These are phyloP conservation scores for Fusarium miscanthi DNA, from an alignment of 2,329 filamentous ascomycete species.

Conservation along the genomic window DNA sequence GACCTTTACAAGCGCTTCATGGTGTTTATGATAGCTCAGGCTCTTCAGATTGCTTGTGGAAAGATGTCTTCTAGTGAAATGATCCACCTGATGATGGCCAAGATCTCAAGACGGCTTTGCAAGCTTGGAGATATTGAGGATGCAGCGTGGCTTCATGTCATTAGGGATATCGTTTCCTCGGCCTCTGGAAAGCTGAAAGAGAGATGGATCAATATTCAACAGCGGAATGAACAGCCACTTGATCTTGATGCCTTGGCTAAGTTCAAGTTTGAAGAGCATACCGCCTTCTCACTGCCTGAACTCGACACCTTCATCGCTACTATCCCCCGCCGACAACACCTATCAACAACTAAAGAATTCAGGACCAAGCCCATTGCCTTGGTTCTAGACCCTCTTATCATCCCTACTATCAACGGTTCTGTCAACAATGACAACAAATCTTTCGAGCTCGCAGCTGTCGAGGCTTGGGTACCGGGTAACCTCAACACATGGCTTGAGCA, in stretches of 20 bases:
- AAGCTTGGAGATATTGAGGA: conserved; percentile 4
- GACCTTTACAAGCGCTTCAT: conserved; percentile 34
- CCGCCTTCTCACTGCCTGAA: conserved; percentile 6
- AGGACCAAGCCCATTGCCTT: not conserved
- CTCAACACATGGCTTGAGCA: conserved; percentile 54
- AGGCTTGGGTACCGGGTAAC: conserved; percentile 59
- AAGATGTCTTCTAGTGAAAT: not conserved
- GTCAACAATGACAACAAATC: not conserved
- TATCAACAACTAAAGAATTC: fast-evolving
- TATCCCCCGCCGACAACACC: not conserved
- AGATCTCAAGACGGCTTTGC: conserved; percentile 19
- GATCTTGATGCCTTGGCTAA: not conserved
- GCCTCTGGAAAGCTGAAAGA: not conserved
- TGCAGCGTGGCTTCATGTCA: conserved; percentile 6
- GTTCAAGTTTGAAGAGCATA: conserved; percentile 1
- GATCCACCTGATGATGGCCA: conserved; percentile 27
- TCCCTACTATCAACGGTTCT: not conserved
- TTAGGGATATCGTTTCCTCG: not conserved
- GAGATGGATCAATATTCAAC: conserved; percentile 21
- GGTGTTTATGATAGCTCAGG: conserved; percentile 14
- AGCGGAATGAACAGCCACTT: not conserved
- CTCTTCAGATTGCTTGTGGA: not conserved
- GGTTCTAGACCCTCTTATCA: not conserved
- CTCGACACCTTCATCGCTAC: conserved; percentile 24
- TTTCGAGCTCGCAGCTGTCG: conserved; percentile 54